Base-by-base conservation (phyloP, 768 basidiomycete species). In the Cantharellus anzutake region DNA sequence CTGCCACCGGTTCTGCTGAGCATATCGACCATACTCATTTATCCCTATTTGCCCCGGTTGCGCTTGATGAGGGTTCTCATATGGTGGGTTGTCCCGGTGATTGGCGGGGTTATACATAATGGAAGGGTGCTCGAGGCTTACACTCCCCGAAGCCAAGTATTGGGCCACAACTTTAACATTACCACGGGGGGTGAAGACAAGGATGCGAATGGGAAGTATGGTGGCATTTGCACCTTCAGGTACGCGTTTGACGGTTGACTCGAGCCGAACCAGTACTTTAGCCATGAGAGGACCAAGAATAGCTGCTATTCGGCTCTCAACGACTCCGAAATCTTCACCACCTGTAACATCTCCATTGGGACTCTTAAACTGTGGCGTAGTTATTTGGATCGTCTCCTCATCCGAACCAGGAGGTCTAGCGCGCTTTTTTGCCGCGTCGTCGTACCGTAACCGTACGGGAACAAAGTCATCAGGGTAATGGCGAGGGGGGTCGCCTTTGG, bases 181-280 rank as follows among this genome's bases (percentile, higher is more conserved):
- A 40, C 89, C 87, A 69, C 94, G 96, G 3, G 90, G 89, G 3
- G 94, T 94, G 71, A 86, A 94, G 39, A 97, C 81, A 42, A 96
- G 79, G 70, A 96, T 78, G 67, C 85, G 84, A 16, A 97, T 75
- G 29, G 83, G 80, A 51, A 94, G 74, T 59, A 91, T 86, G 55
- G 86, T 85, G 58, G 86, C 76, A 88, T 93, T 48, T 7, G 11
- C 38, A 11, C 7, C 7, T 48, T 56, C 48, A 20, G 59, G 41
- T n/a, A 39, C 64, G 59, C 80, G 81, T 62, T 79, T 76, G 60
- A 86, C 79, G 72, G 83, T 83, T 44, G 82, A 83, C 67, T 88
- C 87, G 59, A 89, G 71, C 51, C 85, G 78, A 65, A 90, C 86
- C 57, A 90, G 74, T 58, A 87, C 87, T 64, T 84, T 86, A 14